Evolutionary conservation across 371 early-diverging fungal species (phyloP).

Genomic region (Syncephalastrum monosporum): DNA sequence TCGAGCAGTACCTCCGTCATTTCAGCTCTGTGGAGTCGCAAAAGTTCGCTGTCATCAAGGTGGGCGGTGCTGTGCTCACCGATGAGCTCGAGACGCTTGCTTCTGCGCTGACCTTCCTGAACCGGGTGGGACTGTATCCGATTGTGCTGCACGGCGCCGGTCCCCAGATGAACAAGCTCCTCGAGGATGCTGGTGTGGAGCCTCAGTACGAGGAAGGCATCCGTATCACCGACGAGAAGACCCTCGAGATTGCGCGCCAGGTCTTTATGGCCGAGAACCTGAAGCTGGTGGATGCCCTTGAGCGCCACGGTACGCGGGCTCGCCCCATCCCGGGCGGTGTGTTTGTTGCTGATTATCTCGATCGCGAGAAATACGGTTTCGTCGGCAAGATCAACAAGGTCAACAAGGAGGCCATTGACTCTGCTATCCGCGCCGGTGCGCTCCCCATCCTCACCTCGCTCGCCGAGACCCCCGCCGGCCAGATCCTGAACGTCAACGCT

Average conservation of each 20-base stretch:
- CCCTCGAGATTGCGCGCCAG: constrained; percentile 88
- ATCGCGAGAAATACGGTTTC: constrained; percentile 87
- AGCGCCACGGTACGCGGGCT: constrained; percentile 90
- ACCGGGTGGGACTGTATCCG: constrained; percentile 95
- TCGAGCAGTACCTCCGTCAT: constrained; percentile 94
- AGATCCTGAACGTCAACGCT: constrained; percentile 97
- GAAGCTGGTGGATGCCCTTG: constrained; percentile 94
- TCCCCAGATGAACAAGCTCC: constrained; percentile 88
- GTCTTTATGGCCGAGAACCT: constrained; percentile 92
- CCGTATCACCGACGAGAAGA: constrained; percentile 90
- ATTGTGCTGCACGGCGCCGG: constrained; percentile 98
- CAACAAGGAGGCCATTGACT: constrained; percentile 89
- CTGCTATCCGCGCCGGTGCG: constrained; percentile 88
- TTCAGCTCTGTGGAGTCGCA: constrained; percentile 96
- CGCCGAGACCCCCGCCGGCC: constrained; percentile 95
- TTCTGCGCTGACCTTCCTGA: constrained; percentile 91
- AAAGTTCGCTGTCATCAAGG: constrained; percentile 98
- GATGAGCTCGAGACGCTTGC: constrained; percentile 95
- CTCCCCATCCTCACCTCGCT: constrained; percentile 93
- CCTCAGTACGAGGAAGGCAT: constrained; percentile 96
- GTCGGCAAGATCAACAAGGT: constrained; percentile 91
- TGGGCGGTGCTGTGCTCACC: constrained; percentile 95
- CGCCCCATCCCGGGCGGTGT: constrained; percentile 94
- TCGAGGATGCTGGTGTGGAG: constrained; percentile 86
- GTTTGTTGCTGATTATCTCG: constrained; percentile 92